Evolutionary conservation across 345 rosid species (phyloP), one percentile per base, ranked within the genome.

Genomic region (Syzygium aromaticum): DNA sequence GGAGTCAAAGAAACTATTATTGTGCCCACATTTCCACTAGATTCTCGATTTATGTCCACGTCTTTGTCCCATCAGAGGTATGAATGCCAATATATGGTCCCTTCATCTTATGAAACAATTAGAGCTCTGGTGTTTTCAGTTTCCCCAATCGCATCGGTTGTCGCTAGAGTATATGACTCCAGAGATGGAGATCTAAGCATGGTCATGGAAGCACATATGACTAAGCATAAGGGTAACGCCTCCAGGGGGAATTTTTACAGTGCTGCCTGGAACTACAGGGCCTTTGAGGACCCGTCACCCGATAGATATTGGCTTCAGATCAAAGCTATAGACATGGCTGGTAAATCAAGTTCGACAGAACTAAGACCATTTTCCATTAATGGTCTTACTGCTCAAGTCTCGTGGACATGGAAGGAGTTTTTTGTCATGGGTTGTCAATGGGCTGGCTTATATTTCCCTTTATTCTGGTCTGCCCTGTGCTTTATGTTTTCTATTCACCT

Each of bases 401-500:
- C 94, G 6, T 96, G 99, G 99, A 94, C 98, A 25, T 98, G 99
- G 99, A 95, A 91, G 89, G 99, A 98, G 91, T 95, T 96, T 85
- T 90, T 87, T 80, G 97, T 95, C 88, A 95, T 98, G 98, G 99
- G 98, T 53, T 88, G 93, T 91, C 98, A 95, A 56, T 96, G 98
- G 98, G 94, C 88, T 56, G 93, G 92, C 43, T 90, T 95, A 87
- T 97, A 97, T 87, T 91, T 90, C 92, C 98, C 98, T 3, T 63
- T 95, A 86, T 86, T 98, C 88, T 96, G 98, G 95, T 89, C 90
- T 88, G 85, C 88, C 87, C 38, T 96, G 16, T 91, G 77, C 88
- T 89, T 88, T 78, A 82, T 93, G 54, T 86, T 96, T 80, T 91
- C 84, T 46, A 56, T 93, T 86, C 94, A 96, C 77, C 88, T 95